Evolutionary conservation across 2,329 filamentous ascomycete species (phyloP).

Genomic region (Cercospora zeae-maydis): DNA sequence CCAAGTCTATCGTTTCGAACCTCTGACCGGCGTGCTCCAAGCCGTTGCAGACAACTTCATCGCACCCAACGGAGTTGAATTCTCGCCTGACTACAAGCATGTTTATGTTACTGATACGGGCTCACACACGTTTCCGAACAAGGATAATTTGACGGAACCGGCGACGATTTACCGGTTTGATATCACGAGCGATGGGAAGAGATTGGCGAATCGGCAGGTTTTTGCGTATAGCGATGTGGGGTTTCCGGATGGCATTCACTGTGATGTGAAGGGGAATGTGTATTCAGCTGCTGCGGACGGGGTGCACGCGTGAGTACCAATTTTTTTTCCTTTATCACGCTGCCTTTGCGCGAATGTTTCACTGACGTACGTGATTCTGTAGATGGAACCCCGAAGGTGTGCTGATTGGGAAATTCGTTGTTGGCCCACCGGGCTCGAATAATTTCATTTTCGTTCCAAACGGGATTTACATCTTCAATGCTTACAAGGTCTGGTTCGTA

Average conservation of each 20-base stretch:
- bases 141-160: constrained; percentile 39
- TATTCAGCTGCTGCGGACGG: constrained; percentile 53
- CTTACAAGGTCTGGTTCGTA: constrained; percentile 35
- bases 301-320: constrained; percentile 43
- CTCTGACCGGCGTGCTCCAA: constrained; percentile 50
- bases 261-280: constrained; percentile 53
- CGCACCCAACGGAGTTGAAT: constrained; percentile 56
- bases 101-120: constrained; percentile 59
- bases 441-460: constrained; percentile 37
- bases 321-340: background rate
- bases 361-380: background rate
- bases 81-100: constrained; percentile 52
- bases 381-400: constrained; percentile 49
- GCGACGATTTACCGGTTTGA: constrained; percentile 45
- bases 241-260: constrained; percentile 57
- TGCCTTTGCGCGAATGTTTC: background rate
- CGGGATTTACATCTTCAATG: constrained; percentile 36
- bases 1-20: constrained; percentile 58
- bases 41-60: constrained; percentile 57
- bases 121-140: constrained; percentile 26
- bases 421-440: constrained; percentile 39
- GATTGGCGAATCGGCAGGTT: constrained; percentile 38
- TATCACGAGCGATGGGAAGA: constrained; percentile 36
- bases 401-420: constrained; percentile 55
- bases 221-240: constrained; percentile 57